Base-by-base conservation (phyloP, 805 yeast genomes). In the Tetrapisispora namnaoensis region DNA sequence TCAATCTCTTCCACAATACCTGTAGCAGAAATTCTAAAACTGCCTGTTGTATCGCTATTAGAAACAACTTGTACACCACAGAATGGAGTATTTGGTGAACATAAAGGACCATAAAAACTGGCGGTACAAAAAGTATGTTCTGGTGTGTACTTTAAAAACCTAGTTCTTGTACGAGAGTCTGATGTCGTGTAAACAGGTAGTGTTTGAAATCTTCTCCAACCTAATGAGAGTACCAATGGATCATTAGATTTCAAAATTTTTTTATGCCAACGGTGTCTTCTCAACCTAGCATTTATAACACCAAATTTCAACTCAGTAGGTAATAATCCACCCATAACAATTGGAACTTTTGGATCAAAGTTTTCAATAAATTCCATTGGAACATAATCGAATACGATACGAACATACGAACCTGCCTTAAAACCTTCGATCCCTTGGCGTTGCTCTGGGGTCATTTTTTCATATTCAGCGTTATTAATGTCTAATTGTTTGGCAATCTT, bases 261-360 rank as follows among this genome's bases (percentile, higher is more conserved):
- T 64, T 89, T 91, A 70, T 93, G 97, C 99, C 99, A 93, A 73
- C 99, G 82, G 66, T 93, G 99, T 69, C 96, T 82, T 79, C 96
- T 89, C 52, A 93, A 80, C 71, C 98, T 80, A 44, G 87, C 96
- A 62, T 87, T 91, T 70, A 89, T 74, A 61, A 86, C 83, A 6
- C 99, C 99, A 63, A 90, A 91, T 61, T 95, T 76, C 50, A 89
- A 84, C 64, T 93, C 99, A 5, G 95, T 87, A 36, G 93, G 80
- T 51, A 91, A 71, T 50, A 93, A 71, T 2, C 98, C 97, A 51
- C 99, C 99, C 58, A 95, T 70, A 17, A 93, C 78, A 28, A 93
- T 73, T 13, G 99, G 98, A 61, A 72, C 89, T 39, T 70, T 74
- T 1, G 99, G 95, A 59, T 88, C 83, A 61, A 93, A 86, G 64